Evolutionary conservation across 352 stramenopile genomes (phyloP), one percentile per base, ranked within the genome.

Genomic region (Pythium dissimile): DNA sequence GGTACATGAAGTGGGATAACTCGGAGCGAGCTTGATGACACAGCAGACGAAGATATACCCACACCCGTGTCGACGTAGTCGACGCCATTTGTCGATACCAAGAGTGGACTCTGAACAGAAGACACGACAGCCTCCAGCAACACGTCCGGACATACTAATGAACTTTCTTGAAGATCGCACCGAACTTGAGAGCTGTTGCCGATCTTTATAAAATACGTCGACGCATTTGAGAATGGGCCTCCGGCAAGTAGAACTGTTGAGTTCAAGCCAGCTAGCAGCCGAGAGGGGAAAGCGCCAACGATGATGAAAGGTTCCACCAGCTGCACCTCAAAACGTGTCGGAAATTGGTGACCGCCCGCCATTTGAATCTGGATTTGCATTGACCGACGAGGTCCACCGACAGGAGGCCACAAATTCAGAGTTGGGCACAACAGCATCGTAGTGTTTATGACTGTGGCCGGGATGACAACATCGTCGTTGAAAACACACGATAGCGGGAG

Each of bases 401-500:
- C 27, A n/a, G 4, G 32, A 24, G 20, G 15, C 18, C 18, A 15
- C 9, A 42, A 42, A n/a, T 15, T 21, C 8, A 18, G 44, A 39
- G 34, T 37, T 18, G 24, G 26, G 39, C 55, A 64, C 15, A 30
- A 3, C 45, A 57, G 15, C 2, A 8, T 24, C 23, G 41, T 34
- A 16, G 37, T 27, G 35, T 46, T 54, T 3, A 46, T 31, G 15
- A 64, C 24, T 12, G n/a, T 26, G 3, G 48, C 57, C 42, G 18
- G 23, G 1, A 42, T 41, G 21, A 49, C 30, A 32, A 35, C 21
- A 4, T 39, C 39, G 18, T 42, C 11, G 35, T 46, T 51, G 30
- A 61, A 60, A 8, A 56, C 43, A 18, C 59, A 66, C 26, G 48
- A n/a, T 21, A 66, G 24, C 44, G 59, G 50, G 2, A 66, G 28